Evolutionary conservation across 345 rosid genomes (phyloP).

Genomic region (Physaria fendleri): DNA sequence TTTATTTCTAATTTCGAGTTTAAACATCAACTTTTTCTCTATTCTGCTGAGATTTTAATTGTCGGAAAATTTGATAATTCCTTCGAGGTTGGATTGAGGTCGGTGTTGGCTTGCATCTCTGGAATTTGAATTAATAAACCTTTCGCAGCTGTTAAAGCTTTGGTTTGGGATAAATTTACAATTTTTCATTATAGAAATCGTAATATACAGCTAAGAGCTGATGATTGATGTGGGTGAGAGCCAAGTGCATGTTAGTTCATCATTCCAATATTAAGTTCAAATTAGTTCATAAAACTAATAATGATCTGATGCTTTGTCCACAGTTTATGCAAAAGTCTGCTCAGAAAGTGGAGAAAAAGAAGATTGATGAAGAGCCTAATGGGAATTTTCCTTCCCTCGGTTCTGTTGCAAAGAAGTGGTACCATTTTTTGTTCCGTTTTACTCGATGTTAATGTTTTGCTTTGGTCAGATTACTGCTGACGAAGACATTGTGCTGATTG

Average conservation of each 20-base stretch:
- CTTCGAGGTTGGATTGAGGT: neutral
- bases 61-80: neutral
- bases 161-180: conserved; percentile 6
- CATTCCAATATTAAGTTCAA: neutral
- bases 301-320: neutral
- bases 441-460: neutral
- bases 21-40: neutral
- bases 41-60: neutral
- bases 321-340: conserved; percentile 92
- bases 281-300: neutral
- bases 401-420: conserved; percentile 57
- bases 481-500: conserved; percentile 7
- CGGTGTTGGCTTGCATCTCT: neutral
- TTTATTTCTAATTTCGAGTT: neutral
- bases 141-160: neutral
- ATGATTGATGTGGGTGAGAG: neutral
- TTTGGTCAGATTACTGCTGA: neutral
- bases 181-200: neutral
- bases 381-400: conserved; percentile 40
- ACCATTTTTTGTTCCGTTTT: neutral
- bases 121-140: neutral
- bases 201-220: neutral
- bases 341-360: conserved; percentile 46
- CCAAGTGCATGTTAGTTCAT: neutral
- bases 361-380: conserved; percentile 51